phyloP scores from a whole-genome alignment of 352 stramenopile species.

The Pythium plurisporium region DNA sequence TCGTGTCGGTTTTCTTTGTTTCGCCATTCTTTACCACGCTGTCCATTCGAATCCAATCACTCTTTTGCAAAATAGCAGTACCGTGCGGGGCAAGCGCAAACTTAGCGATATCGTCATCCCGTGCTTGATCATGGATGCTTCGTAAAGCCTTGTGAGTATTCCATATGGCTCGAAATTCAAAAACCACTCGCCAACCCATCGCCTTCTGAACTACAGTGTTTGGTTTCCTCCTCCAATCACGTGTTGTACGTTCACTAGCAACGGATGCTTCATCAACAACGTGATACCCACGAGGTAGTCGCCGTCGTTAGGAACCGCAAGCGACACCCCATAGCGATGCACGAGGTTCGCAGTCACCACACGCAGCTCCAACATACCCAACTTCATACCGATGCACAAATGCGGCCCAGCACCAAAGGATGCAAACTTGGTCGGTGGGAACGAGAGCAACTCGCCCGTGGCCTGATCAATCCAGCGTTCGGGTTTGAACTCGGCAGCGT shows the following conservation, averaged over 20 bases:
- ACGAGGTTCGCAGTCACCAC: constrained; percentile 13
- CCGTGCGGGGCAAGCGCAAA: too few relatives aligned
- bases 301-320: constrained; percentile 5
- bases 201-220: too few relatives aligned
- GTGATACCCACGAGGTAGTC: constrained; percentile 1
- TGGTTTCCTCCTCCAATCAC: too few relatives aligned
- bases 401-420: constrained; percentile 37
- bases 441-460: background rate
- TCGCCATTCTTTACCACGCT: too few relatives aligned
- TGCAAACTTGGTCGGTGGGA: constrained; percentile 21
- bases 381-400: constrained; percentile 41
- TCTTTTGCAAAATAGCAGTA: too few relatives aligned
- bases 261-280: constrained; percentile 4
- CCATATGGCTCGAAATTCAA: too few relatives aligned
- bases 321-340: constrained; percentile 2
- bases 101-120: too few relatives aligned
- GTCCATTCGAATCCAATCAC: too few relatives aligned
- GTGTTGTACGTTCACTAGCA: constrained; percentile 2
- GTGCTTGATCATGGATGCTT: too few relatives aligned
- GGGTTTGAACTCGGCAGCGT: constrained; percentile 47
- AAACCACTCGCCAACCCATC: too few relatives aligned
- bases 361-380: constrained; percentile 42
- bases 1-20: too few relatives aligned
- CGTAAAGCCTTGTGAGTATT: too few relatives aligned
- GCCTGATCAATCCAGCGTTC: constrained; percentile 56